Evolutionary conservation across 495 filamentous ascomycete species (phyloP).

Genomic region (Cladorrhinum samala): DNA sequence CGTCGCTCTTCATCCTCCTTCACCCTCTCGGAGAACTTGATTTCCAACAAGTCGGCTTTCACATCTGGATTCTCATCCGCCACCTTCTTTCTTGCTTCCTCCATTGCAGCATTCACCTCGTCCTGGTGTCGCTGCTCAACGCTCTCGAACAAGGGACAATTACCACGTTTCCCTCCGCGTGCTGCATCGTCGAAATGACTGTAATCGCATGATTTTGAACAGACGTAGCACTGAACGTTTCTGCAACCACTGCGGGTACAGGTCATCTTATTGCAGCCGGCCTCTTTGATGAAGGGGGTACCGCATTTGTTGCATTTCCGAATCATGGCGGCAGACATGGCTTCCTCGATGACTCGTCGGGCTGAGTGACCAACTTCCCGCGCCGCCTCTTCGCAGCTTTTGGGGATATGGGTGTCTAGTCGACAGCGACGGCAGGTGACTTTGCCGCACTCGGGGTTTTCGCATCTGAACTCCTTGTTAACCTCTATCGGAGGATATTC

Average conservation of each 20-base stretch:
- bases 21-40: conserved; percentile 55
- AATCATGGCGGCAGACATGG: conserved; percentile 73
- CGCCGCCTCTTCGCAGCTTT: conserved; percentile 62
- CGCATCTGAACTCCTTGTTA: conserved; percentile 70
- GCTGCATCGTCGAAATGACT: conserved; percentile 45
- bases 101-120: conserved; percentile 62
- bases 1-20: conserved; percentile 29
- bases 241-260: conserved; percentile 51
- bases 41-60: conserved; percentile 48
- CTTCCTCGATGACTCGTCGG: conserved; percentile 70
- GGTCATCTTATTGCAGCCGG: conserved; percentile 79
- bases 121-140: conserved; percentile 54
- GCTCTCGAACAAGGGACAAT: conserved; percentile 64
- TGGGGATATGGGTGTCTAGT: conserved; percentile 65
- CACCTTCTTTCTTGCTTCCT: conserved; percentile 50
- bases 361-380: conserved; percentile 52
- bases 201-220: conserved; percentile 53
- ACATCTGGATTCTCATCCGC: conserved; percentile 55
- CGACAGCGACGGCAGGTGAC: conserved; percentile 72
- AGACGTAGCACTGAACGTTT: conserved; percentile 67
- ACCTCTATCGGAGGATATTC: conserved; percentile 60
- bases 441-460: conserved; percentile 56
- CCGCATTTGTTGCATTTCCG: conserved; percentile 64
- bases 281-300: conserved; percentile 63
- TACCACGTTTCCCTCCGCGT: conserved; percentile 40